Conservation (phyloP, 140 eudicot species). For the Ambrosia hybrid region DNA sequence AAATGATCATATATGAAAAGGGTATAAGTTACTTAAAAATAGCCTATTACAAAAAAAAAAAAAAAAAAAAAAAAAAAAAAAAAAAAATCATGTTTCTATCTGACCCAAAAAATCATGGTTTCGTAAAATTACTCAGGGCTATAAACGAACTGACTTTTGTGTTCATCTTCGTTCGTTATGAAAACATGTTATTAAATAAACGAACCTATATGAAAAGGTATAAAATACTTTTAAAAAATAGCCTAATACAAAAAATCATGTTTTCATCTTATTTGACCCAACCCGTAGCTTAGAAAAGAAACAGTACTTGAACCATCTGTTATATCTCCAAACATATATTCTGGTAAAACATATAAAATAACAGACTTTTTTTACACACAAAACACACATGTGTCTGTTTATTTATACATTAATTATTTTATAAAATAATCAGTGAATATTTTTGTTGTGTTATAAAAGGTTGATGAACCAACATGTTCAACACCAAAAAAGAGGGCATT, state of each 20-base stretch:
- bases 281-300: not conserved
- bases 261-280: not conserved
- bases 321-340: not conserved
- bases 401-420: too few species aligned
- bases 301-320: not conserved
- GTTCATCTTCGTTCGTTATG: not conserved
- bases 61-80: too few species aligned
- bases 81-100: too few species aligned
- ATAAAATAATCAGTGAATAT: too few species aligned
- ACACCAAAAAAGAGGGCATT: conserved; percentile 79
- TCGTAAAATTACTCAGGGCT: too few species aligned
- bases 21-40: too few species aligned
- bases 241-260: not conserved
- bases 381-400: too few species aligned
- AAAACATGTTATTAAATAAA: not conserved
- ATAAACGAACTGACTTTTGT: too few species aligned
- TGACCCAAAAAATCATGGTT: not conserved
- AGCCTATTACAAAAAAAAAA: too few species aligned
- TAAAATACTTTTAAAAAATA: not conserved
- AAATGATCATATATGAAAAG: not conserved
- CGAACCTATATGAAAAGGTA: not conserved
- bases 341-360: not conserved
- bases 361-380: too few species aligned
- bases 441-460: conserved; percentile 29
- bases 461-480: conserved; percentile 89